phyloP scores from a whole-genome alignment of 805 yeast species.

The Peterozyma xylosa region DNA sequence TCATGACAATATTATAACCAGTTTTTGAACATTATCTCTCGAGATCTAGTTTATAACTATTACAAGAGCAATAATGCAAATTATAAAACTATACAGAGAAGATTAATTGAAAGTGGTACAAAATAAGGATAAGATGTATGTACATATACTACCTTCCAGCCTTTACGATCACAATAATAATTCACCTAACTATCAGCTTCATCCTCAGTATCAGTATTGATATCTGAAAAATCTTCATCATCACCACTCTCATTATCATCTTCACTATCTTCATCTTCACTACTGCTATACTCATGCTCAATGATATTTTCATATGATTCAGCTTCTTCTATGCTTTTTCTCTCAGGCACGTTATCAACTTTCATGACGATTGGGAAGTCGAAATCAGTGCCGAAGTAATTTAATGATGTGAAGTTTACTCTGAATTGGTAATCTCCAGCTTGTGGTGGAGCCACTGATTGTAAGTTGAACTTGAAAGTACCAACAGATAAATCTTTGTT shows the following conservation, averaged over 20 bases:
- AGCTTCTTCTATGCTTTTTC: conserved; percentile 28
- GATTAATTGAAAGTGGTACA: too few relatives aligned
- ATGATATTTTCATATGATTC: conserved; percentile 52
- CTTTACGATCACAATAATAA: too few relatives aligned
- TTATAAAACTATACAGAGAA: too few relatives aligned
- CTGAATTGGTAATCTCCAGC: conserved; percentile 63
- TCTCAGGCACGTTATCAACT: conserved; percentile 52
- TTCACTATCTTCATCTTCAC: conserved; percentile 27
- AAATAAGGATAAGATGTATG: too few relatives aligned
- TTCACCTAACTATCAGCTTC: conserved; percentile 29
- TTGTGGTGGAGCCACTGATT: conserved; percentile 71
- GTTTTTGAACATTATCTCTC: neutral
- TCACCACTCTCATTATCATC: conserved; percentile 16
- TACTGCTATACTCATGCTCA: conserved; percentile 26
- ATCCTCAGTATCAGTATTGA: conserved; percentile 59
- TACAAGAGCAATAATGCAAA: neutral
- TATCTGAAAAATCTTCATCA: conserved; percentile 35
- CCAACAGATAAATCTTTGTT: conserved; percentile 45
- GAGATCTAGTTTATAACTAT: too few relatives aligned
- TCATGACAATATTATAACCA: neutral
- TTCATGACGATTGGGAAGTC: conserved; percentile 63
- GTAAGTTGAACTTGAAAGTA: conserved; percentile 67
- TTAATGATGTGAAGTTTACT: conserved; percentile 60
- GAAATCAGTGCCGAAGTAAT: conserved; percentile 78
- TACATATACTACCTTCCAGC: too few relatives aligned